A percentile compares a stretch with the other conserved stretches of the same genome.
These are phyloP conservation scores for Orbilia ellipsospora DNA, from an alignment of 2,329 filamentous ascomycete species.

Conservation along the genomic window DNA sequence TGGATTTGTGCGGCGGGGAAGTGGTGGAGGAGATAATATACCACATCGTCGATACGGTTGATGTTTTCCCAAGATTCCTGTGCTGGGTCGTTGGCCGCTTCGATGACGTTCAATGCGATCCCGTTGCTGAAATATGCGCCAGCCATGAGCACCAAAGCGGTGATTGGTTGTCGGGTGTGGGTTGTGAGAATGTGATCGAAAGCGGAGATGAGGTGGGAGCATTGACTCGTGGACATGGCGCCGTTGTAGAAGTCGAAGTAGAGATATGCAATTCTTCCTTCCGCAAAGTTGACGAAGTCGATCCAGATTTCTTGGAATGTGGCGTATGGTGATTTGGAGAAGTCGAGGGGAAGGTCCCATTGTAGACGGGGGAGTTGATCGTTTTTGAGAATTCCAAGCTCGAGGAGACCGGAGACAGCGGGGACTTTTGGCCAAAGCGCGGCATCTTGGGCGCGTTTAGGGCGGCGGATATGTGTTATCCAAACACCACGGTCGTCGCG, in stretches of 20 bases:
- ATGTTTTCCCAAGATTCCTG: conserved; percentile 65
- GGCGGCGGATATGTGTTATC: conserved; percentile 63
- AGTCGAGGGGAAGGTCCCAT: conserved; percentile 58
- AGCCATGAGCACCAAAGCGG: conserved; percentile 63
- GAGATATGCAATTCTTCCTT: conserved; percentile 62
- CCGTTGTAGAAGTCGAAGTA: conserved; percentile 65
- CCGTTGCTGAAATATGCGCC: conserved; percentile 65
- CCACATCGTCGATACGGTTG: conserved; percentile 64
- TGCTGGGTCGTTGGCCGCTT: conserved; percentile 62
- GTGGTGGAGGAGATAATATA: conserved; percentile 62
- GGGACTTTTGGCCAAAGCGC: conserved; percentile 64
- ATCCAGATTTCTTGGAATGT: conserved; percentile 64
- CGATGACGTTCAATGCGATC: conserved; percentile 65
- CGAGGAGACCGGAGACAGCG: conserved; percentile 61
- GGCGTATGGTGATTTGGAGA: conserved; percentile 58
- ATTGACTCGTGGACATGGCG: conserved; percentile 64
- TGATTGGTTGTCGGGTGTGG: conserved; percentile 60
- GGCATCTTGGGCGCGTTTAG: conserved; percentile 62
- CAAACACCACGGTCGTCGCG: conserved; percentile 63
- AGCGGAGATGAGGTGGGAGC: conserved; percentile 61
- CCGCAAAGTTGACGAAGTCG: conserved; percentile 60
- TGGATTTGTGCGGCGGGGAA: conserved; percentile 62
- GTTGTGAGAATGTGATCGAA: conserved; percentile 61
- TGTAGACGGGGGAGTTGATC: conserved; percentile 31
- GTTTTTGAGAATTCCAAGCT: conserved; percentile 60